Conservation (phyloP, 1,284 basidiomycete genomes). For the Salmacisia buchloeana region DNA sequence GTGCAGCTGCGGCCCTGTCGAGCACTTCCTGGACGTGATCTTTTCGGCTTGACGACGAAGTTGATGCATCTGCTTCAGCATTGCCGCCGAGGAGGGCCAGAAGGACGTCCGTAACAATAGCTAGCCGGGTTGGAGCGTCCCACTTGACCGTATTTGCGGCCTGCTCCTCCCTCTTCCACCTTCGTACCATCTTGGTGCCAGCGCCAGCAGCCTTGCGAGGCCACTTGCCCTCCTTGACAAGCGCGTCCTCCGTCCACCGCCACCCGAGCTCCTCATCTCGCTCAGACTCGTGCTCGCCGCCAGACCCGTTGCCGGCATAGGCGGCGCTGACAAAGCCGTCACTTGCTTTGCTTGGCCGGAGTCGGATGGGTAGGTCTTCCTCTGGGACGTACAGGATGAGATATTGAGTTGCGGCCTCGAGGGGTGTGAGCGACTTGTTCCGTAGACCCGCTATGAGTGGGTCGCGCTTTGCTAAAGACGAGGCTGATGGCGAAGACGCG, state of each 20-base stretch:
- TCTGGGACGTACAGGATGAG: constrained; percentile 69
- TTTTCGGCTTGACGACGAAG: constrained; percentile 43
- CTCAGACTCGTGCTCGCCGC: neutral
- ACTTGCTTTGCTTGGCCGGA: constrained; percentile 59
- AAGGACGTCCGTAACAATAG: constrained; percentile 51
- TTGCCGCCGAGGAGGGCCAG: constrained; percentile 52
- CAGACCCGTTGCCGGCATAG: constrained; percentile 54
- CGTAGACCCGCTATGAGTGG: neutral
- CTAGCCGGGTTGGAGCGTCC: constrained; percentile 33
- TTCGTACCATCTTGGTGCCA: constrained; percentile 49
- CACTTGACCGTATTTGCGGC: neutral
- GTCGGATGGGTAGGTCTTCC: constrained; percentile 63
- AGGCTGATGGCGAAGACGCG: constrained; percentile 56
- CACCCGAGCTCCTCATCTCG: constrained; percentile 59
- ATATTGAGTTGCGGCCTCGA: constrained; percentile 68
- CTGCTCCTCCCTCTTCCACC: constrained; percentile 19
- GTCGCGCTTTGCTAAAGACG: constrained; percentile 8
- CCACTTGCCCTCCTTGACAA: constrained; percentile 77
- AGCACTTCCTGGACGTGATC: constrained; percentile 9
- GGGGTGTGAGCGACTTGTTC: constrained; percentile 43
- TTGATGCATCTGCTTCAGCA: constrained; percentile 5
- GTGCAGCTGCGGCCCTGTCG: neutral
- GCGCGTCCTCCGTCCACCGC: constrained; percentile 76
- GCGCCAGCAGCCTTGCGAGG: constrained; percentile 67
- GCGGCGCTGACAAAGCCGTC: constrained; percentile 62